Evolutionary conservation across 176 grass and related monocot species (phyloP), one percentile per base, ranked within the genome.

Genomic region (Elaeis guineensis): DNA sequence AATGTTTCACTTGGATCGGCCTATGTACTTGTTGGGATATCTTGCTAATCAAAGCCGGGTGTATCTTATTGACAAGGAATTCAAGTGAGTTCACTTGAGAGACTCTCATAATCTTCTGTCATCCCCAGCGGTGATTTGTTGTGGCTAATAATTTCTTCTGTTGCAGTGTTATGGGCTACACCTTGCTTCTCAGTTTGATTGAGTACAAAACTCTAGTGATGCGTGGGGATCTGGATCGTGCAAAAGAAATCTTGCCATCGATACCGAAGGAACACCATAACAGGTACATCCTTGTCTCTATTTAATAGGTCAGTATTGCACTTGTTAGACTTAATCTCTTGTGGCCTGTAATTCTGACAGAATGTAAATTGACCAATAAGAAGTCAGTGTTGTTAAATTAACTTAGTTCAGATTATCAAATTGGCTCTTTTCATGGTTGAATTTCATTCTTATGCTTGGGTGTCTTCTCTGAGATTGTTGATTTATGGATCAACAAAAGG

Each of bases 41-140:
- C 87, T 98, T 85, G 84, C 73, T 0, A 98, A 70, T 68, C 93
- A 98, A 77, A 98, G 93, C 73, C 81, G 87, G 65, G 87, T 92
- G 58, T 98, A 92, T 85, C 93, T 98, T 70, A 98, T 98, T 78
- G 93, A 98, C 79, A 98, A 98, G 73, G 81, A 92, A 70, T 98
- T 98, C 66, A 98, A 92, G 93, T 98, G 28, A 4, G 87, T 83
- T 72, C 77, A 2, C 59, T 11, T 44, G 35, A 64, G 24, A 25
- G 56, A 66, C 69, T 23, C 39, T 14, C 14, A 50, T 50, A 25
- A 23, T 18, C 21, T 73, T 39, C 16, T 23, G 49, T 17, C 44
- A 1, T 60, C 19, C 54, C 49, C 54, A 6, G 62, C 51, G 49
- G 66, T 78, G 19, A 14, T 44, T 67, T 70, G 76, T 84, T 75